Base-by-base conservation (phyloP, 768 basidiomycete species). In the Asterophora parasitica region DNA sequence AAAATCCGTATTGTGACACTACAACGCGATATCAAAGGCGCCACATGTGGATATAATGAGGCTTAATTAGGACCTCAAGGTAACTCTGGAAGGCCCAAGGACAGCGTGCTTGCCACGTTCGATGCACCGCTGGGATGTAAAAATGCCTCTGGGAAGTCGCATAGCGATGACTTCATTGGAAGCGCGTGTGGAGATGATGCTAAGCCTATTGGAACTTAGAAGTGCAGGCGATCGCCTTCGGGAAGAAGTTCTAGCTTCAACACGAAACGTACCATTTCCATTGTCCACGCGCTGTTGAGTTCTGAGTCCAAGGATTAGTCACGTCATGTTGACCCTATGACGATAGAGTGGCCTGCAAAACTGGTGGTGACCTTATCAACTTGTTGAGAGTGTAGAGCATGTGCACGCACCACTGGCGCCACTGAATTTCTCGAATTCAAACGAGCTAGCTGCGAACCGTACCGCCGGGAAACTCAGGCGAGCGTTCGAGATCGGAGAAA, bases 201-300 rank as follows among this genome's bases (percentile, higher is more conserved):
- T 19, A 12, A 39, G 37, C 13, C 20, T 27, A n/a, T n/a, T n/a
- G n/a, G n/a, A n/a, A n/a, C n/a, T n/a, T n/a, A n/a, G n/a, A n/a
- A n/a, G n/a, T n/a, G n/a, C 20, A 39, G 38, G n/a, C 26, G 39
- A 40, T 40, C 39, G n/a, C n/a, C 23, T 40, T 40, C 13, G 37
- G 37, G 17, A 7, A 9, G 23, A 6, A 26, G 15, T 19, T 13
- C 27, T n/a, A 26, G 23, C 38, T 27, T 39, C n/a, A n/a, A n/a
- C n/a, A n/a, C n/a, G n/a, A n/a, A n/a, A n/a, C n/a, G n/a, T n/a
- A n/a, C n/a, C n/a, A n/a, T n/a, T n/a, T n/a, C n/a, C n/a, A n/a
- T n/a, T 6, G 23, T 23, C 23, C 23, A 23, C 23, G 23, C 23
- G 23, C 23, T n/a, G n/a, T n/a, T 26, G 38, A 39, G 38, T 20